phyloP scores from a whole-genome alignment of 75 land plant species.

The Chamaecyparis obtusa region DNA sequence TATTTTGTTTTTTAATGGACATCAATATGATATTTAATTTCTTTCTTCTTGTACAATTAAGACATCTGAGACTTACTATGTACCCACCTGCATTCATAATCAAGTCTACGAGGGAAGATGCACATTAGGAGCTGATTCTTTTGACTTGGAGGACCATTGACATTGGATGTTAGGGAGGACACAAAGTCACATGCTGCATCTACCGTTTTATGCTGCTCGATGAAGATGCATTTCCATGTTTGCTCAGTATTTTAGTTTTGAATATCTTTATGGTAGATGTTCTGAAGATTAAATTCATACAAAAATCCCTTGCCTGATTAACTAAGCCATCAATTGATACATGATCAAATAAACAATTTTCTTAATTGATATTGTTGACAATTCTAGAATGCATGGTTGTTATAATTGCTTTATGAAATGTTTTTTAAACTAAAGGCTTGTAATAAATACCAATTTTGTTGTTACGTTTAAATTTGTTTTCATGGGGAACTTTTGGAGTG shows the following conservation, averaged over 20 bases:
- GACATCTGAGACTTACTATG: background rate
- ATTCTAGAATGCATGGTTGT: background rate
- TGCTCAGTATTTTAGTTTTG: background rate
- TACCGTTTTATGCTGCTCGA: background rate
- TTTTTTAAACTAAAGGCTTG: background rate
- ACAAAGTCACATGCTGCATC: background rate
- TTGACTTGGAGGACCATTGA: background rate
- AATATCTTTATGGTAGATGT: background rate
- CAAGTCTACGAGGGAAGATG: background rate
- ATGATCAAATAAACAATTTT: background rate
- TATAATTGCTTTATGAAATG: background rate
- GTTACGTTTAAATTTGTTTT: background rate
- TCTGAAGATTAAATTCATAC: background rate
- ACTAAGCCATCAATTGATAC: background rate
- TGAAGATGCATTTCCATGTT: background rate
- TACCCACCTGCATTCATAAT: background rate
- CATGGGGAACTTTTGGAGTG: background rate
- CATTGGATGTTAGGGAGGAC: background rate
- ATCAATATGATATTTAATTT: too few species aligned
- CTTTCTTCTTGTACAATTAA: too few species aligned
- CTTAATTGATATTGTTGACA: background rate
- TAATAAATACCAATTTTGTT: background rate
- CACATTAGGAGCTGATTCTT: background rate
- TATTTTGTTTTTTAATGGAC: too few species aligned
- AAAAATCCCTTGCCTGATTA: background rate